These are phyloP conservation scores for Xylariomycetidae sp. DNA, from an alignment of 2,329 filamentous ascomycete genomes.

Conservation along the genomic window DNA sequence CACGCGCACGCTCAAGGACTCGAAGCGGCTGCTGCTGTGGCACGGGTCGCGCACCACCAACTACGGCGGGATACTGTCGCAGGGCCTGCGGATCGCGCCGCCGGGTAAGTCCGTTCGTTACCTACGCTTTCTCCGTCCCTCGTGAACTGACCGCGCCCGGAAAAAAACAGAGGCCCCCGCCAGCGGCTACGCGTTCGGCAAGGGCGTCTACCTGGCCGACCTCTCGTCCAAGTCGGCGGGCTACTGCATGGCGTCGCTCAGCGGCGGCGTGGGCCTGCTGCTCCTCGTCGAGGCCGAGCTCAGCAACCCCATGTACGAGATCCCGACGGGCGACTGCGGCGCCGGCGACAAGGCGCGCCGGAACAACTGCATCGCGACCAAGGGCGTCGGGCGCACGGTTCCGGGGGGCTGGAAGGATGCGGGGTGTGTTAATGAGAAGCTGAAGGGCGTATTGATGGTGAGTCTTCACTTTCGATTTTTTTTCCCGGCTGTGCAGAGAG, in stretches of 20 bases:
- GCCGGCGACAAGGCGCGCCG: conserved; percentile 57
- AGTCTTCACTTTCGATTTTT: too few relatives aligned
- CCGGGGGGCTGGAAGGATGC: conserved; percentile 72
- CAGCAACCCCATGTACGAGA: conserved; percentile 64
- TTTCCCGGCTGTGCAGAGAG: too few relatives aligned
- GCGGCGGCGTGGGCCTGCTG: conserved; percentile 60
- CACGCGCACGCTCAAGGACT: conserved; percentile 36
- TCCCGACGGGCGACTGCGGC: conserved; percentile 48
- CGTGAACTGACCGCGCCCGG: background rate
- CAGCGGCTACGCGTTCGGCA: conserved; percentile 78
- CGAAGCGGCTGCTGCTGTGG: conserved; percentile 70
- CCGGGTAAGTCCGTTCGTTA: conserved; percentile 33
- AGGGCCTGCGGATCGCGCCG: conserved; percentile 78
- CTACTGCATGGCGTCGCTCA: conserved; percentile 59
- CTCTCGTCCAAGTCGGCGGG: conserved; percentile 73
- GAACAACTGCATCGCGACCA: conserved; percentile 57
- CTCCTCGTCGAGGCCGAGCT: conserved; percentile 78
- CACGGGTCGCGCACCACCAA: conserved; percentile 77
- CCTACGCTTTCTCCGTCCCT: background rate
- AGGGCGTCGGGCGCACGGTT: conserved; percentile 57
- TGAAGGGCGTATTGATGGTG: conserved; percentile 65
- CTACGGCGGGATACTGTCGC: conserved; percentile 75
- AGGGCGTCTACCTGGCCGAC: conserved; percentile 79
- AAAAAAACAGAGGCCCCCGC: conserved; percentile 66
- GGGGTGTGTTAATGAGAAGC: conserved; percentile 49